Conservation (phyloP, 148 eudicot genomes). For the Rhododendron ovatum region DNA sequence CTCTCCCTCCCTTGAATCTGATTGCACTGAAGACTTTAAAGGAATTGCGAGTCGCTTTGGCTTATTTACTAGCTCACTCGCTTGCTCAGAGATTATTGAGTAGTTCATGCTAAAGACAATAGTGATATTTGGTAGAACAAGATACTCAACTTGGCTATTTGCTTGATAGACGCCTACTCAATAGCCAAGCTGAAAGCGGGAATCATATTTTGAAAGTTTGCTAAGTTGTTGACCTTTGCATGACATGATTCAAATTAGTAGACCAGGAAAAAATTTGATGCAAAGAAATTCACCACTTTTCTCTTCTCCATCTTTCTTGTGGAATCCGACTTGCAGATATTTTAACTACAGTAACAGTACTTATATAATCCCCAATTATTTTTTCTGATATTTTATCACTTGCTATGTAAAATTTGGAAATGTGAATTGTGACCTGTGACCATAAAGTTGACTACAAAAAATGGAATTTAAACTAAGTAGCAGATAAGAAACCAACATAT, state of each 20-base stretch:
- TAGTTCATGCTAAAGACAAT: background rate
- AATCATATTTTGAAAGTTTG: background rate
- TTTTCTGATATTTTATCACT: background rate
- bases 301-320: slow-evolving; percentile 1
- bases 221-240: background rate
- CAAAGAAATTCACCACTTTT: background rate
- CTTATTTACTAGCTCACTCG: background rate
- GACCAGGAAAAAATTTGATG: background rate
- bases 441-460: background rate
- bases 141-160: background rate
- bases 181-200: background rate
- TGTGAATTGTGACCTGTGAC: background rate
- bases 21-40: background rate
- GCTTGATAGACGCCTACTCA: background rate
- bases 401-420: background rate
- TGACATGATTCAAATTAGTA: background rate
- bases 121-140: background rate
- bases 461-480: background rate
- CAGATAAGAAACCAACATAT: background rate
- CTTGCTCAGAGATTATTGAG: background rate
- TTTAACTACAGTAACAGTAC: background rate
- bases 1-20: background rate
- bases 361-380: background rate
- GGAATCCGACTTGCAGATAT: background rate
- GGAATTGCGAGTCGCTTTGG: background rate